Base-by-base conservation (phyloP, 352 stramenopile genomes). In the Pilasporangium apinafurcum region DNA sequence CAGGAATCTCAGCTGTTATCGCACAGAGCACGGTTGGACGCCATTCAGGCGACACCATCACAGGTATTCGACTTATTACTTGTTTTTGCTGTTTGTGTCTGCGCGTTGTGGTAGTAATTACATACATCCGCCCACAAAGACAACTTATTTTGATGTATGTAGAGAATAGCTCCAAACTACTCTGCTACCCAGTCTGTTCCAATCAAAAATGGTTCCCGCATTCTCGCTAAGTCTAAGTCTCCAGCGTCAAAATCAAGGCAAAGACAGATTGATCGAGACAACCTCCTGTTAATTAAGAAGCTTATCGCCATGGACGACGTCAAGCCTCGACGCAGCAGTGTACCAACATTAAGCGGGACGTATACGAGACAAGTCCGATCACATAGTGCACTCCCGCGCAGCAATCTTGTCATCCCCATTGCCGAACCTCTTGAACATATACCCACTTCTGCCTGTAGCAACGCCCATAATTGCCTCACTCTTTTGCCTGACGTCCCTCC, bases 221-320 rank as follows among this genome's bases (percentile, higher is more conserved):
- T 60, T 29, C 14, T 53, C 5, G 30, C 52, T 21, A 37, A 45
- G 7, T 68, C 59, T 0, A 65, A 84, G 35, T 82, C 71, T 0
- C 57, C 60, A 3, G 72, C 65, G 1, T 59, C 48, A 5, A 84
- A 78, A 32, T 46, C 63, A 12, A 63, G 66, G 1, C 72, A 82
- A 37, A 62, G 59, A 5, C 66, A 81, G 44, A 80, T 82, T 20
- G 64, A 78, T 26, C 61, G 57, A 25, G 68, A 82, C 32, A 82
- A 82, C 36, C 56, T 86, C 24, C 47, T 71, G 22, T 44, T 83
- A 17, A 77, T 86, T 45, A 69, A 73, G 48, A 79, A 68, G 33
- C 65, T 83, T 30, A 62, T 86, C 20, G 68, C 68, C 0, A 24
- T 82, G 1, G 65, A 85, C 37, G 57, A 62, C 30, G 44, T 20